Base-by-base conservation (phyloP, 805 yeast genomes). In the Teunomyces tritomae region DNA sequence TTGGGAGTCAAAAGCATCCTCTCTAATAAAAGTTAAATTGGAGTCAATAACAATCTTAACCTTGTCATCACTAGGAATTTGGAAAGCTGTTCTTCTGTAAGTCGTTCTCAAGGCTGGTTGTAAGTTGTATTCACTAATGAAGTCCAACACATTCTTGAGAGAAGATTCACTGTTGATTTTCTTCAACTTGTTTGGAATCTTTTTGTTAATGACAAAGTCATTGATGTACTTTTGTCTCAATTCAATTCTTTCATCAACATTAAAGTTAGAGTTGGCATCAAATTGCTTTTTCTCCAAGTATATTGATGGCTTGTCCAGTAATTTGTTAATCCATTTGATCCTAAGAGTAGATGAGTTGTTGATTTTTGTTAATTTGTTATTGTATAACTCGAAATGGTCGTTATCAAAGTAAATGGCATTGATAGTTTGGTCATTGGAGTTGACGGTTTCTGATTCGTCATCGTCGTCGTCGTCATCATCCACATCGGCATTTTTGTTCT, bases 41-140 rank as follows among this genome's bases (percentile, higher is more conserved):
- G 95, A 85, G 68, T 92, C 98, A 53, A 92, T 88, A 39, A 88
- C 84, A 51, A 94, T 84, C 64, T 98, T 83, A 33, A 91, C 85
- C 61, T 92, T 81, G 64, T 91, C 95, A 64, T 94, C 98, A 49
- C 97, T 97, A 2, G 99, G 99, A 58, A 92, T 92, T 74, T 92
- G 97, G 75, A 94, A 92, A 2, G 98, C 98, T 5, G 96, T 88
- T 67, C 98, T 80, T 36, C 89, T 87, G 71, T 88, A 89, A 32
- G 85, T 80, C 8, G 97, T 80, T 71, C 98, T 83, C 63, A 94
- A 70, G 33, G 88, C 81, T 10, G 99, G 99, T 67, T 89, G 87
- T 53, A 92, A 75, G 50, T 82, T 78, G 56, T 83, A 76, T 45
- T 82, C 82, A 35, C 67, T 62, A 52, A 92, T 85, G 59, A 84